phyloP scores from a whole-genome alignment of 2,329 filamentous ascomycete species.

The Hypomyces rosellus region DNA sequence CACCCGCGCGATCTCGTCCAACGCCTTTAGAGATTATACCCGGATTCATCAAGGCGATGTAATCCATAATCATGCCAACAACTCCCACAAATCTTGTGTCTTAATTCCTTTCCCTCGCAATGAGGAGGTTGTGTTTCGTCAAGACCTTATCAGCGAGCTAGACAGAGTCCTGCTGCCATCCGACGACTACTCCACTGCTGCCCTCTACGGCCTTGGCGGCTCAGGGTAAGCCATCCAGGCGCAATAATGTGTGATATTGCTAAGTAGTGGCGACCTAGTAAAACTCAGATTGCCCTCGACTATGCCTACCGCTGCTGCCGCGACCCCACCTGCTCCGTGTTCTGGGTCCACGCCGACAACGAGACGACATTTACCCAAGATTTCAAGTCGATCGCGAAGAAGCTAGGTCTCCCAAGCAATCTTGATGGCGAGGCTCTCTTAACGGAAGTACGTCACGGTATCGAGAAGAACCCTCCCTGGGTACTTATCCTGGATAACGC shows the following conservation, averaged over 20 bases:
- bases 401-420: conserved; percentile 15
- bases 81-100: neutral
- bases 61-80: neutral
- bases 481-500: conserved; percentile 29
- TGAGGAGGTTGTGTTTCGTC: too few relatives aligned
- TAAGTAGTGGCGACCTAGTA: conserved; percentile 17
- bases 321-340: conserved; percentile 23
- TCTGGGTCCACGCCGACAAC: conserved; percentile 32
- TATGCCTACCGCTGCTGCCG: neutral
- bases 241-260: neutral
- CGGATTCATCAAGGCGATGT: neutral
- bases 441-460: conserved; percentile 10
- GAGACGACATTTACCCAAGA: conserved; percentile 24
- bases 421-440: conserved; percentile 18
- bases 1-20: neutral
- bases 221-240: neutral
- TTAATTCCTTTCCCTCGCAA: too few relatives aligned
- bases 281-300: conserved; percentile 28
- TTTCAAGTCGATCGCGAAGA: conserved; percentile 24
- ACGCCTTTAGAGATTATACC: neutral
- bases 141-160: too few relatives aligned
- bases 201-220: neutral
- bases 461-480: conserved; percentile 19
- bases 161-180: neutral
- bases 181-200: neutral